Evolutionary conservation across 352 stramenopile species (phyloP).

Genomic region (Globisporangium paroecandrum): DNA sequence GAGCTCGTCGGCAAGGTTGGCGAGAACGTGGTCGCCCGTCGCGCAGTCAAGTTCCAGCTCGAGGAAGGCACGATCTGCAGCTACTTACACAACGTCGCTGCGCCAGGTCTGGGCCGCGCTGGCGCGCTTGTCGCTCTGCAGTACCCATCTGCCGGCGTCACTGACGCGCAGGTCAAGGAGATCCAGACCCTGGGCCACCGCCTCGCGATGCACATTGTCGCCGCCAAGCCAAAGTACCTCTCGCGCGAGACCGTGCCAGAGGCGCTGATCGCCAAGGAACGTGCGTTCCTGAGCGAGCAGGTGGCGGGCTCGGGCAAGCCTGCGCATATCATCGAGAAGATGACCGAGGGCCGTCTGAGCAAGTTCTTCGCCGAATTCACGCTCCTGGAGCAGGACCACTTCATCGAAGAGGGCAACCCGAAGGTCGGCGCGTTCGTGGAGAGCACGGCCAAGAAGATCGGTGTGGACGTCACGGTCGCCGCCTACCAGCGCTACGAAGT

Average conservation of each 20-base stretch:
- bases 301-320: slow-evolving; percentile 87
- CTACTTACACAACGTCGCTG: slow-evolving; percentile 84
- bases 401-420: slow-evolving; percentile 92
- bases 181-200: slow-evolving; percentile 87
- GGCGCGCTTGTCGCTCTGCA: slow-evolving; percentile 90
- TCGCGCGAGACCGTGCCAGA: slow-evolving; percentile 82
- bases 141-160: slow-evolving; percentile 45
- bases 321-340: slow-evolving; percentile 92
- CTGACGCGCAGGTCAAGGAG: slow-evolving; percentile 42
- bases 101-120: slow-evolving; percentile 62
- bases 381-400: slow-evolving; percentile 91
- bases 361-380: slow-evolving; percentile 95
- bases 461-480: slow-evolving; percentile 52
- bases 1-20: slow-evolving; percentile 82
- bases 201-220: slow-evolving; percentile 96
- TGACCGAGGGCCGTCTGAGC: slow-evolving; percentile 89
- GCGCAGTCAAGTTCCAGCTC: slow-evolving; percentile 67
- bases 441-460: slow-evolving; percentile 55
- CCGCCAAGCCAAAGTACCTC: slow-evolving; percentile 90
- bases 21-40: slow-evolving; percentile 83
- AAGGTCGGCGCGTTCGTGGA: slow-evolving; percentile 83
- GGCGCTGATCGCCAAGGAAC: slow-evolving; percentile 89
- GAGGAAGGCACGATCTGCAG: slow-evolving; percentile 72
- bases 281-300: slow-evolving; percentile 87
- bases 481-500: slow-evolving; percentile 81